Evolutionary conservation across 805 yeast species (phyloP).

Genomic region (Kodamaea restingae): DNA sequence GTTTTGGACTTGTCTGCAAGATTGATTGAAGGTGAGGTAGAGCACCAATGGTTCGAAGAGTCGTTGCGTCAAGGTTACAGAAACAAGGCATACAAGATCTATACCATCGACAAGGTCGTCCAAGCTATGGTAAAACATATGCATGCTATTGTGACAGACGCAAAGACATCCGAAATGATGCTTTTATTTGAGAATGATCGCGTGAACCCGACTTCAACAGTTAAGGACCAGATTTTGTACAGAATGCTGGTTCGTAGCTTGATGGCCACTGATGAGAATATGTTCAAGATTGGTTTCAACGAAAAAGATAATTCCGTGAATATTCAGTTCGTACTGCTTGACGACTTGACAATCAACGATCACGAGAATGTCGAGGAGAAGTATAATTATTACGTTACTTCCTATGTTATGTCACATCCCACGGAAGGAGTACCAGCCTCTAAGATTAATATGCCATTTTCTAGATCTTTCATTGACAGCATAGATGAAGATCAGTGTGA

Average conservation of each 20-base stretch:
- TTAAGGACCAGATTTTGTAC: conserved; percentile 84
- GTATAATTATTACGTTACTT: conserved; percentile 92
- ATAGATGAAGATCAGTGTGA: conserved; percentile 55
- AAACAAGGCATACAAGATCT: conserved; percentile 87
- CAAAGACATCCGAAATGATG: conserved; percentile 75
- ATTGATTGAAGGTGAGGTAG: conserved; percentile 84
- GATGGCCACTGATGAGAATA: conserved; percentile 79
- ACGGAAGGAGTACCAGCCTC: conserved; percentile 91
- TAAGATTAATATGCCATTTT: conserved; percentile 73
- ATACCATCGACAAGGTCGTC: conserved; percentile 89
- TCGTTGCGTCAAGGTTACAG: conserved; percentile 91
- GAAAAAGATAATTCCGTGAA: conserved; percentile 49
- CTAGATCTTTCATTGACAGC: conserved; percentile 53
- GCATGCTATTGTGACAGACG: conserved; percentile 77
- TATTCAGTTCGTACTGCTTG: conserved; percentile 81
- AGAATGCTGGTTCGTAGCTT: conserved; percentile 81
- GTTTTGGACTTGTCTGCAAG: conserved; percentile 70
- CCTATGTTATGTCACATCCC: conserved; percentile 91
- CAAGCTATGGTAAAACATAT: conserved; percentile 73
- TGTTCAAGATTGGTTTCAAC: conserved; percentile 82
- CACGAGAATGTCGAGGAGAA: conserved; percentile 73
- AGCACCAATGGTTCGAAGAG: conserved; percentile 94
- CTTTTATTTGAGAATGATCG: conserved; percentile 82
- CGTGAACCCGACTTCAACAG: conserved; percentile 55
- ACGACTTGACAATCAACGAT: conserved; percentile 72